Base-by-base conservation (phyloP, 352 stramenopile genomes). In the Pythium guiyangense region DNA sequence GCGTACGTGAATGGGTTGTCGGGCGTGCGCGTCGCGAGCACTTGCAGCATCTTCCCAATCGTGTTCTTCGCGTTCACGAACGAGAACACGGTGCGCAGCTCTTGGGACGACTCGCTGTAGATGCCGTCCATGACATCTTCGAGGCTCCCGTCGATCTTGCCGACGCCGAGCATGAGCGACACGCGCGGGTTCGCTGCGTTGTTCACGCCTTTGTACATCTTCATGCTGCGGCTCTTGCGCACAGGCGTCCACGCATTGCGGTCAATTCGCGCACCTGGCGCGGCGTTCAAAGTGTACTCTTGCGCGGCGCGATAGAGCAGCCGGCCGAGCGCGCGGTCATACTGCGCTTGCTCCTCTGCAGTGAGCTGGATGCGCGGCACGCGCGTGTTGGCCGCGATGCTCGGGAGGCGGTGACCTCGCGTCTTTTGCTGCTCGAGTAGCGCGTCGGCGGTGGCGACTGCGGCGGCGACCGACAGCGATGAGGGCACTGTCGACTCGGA, bases 181-280 rank as follows among this genome's bases (percentile, higher is more conserved):
- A 70, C 49, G 31, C 39, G 65, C 27, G 73, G 63, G 54, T 83
- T 63, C 8, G 59, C 59, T 17, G 71, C 69, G 48, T 62, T 65
- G 45, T 79, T 71, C 11, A 76, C 60, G 45, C 70, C 79, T 46
- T 77, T 77, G 65, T 72, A 82, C 59, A 82, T 70, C 58, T 47
- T 71, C 58, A 82, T 69, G 54, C 68, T 58, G 5, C 65, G 52
- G 42, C 67, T 66, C 45, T 62, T 56, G 8, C 70, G 66, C 14
- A 82, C 73, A 35, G 73, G 71, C 22, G 77, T 66, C 73, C 70
- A 84, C 15, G 57, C 52, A 2, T 63, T 55, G 5, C 47, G 50
- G 27, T 69, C 60, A 34, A 71, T 54, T 40, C n/a, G 59, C 51
- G 10, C 17, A 14, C 39, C 39, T 2, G 39, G 39, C 39, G 39